Conservation (phyloP, 2,329 filamentous ascomycete species). For the Nemania diffusa region DNA sequence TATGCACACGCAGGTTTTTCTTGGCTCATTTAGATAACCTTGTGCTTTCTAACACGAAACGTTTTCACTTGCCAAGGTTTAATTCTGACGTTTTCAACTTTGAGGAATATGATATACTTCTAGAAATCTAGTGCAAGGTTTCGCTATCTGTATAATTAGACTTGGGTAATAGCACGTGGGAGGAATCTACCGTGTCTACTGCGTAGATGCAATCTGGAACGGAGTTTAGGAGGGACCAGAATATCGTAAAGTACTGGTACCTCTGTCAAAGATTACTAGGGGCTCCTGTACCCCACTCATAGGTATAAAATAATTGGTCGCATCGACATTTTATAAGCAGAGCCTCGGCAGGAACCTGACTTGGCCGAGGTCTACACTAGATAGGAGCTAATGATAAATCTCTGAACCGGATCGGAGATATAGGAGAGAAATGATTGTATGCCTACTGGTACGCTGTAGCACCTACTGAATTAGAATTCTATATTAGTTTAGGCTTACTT, state of each 20-base stretch:
- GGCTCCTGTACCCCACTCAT: background rate
- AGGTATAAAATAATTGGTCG: background rate
- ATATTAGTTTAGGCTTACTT: background rate
- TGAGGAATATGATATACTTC: background rate
- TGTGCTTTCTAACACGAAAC: background rate
- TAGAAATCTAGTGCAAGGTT: too few relatives aligned
- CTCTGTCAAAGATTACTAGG: background rate
- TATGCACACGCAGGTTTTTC: background rate
- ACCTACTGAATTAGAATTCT: too few relatives aligned
- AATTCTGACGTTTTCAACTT: background rate
- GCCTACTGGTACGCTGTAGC: too few relatives aligned
- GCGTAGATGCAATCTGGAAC: background rate
- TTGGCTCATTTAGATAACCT: background rate
- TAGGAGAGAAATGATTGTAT: too few relatives aligned
- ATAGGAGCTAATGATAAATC: background rate
- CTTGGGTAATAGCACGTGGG: background rate
- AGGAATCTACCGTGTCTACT: too few relatives aligned
- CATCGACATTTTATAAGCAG: conserved; percentile 7
- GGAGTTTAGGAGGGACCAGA: conserved; percentile 5
- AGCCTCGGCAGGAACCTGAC: background rate
- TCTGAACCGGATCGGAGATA: background rate
- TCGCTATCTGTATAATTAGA: background rate
- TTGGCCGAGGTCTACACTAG: background rate
- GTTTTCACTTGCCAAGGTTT: background rate
- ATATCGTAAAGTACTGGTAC: conserved; percentile 18